Percentiles rank a stretch among this genome's conserved stretches.
These are phyloP conservation scores for Hsuehochloa calcarea DNA, from an alignment of 176 grass and related monocot species.

Conservation along the genomic window DNA sequence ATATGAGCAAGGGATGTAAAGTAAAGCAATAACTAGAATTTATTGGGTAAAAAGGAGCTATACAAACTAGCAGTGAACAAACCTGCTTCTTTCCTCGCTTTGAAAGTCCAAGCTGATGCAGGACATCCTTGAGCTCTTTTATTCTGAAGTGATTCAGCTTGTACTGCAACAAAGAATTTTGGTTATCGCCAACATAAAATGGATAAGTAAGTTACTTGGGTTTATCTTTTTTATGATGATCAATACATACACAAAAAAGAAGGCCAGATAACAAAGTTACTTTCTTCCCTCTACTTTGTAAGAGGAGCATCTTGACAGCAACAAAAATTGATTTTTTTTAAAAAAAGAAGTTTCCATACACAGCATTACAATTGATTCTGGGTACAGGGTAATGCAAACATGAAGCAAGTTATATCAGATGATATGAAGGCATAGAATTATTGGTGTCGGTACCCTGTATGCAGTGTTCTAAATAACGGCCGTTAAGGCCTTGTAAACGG, in stretches of 20 bases:
- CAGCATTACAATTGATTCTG: neutral
- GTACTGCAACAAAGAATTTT: constrained; percentile 22
- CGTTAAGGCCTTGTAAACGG: too few relatives aligned
- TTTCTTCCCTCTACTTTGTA: constrained; percentile 1
- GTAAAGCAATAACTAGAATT: neutral
- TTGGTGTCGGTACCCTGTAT: neutral
- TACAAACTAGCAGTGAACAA: neutral
- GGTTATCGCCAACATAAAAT: neutral
- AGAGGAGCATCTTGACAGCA: neutral
- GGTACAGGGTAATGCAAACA: neutral
- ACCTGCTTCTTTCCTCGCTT: constrained; percentile 94
- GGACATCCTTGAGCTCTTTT: constrained; percentile 90
- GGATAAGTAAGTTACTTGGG: neutral
- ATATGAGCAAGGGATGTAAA: neutral
- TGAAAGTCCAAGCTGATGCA: constrained; percentile 66
- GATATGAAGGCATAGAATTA: neutral
- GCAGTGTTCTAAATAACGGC: neutral
- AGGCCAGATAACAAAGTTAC: neutral
- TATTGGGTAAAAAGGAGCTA: neutral
- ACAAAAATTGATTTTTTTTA: neutral
- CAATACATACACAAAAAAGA: neutral
- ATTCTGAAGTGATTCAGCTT: constrained; percentile 67
- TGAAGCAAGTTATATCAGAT: neutral
- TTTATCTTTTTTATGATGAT: neutral
- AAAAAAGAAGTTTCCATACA: constrained; percentile 1